Conservation (phyloP, 192 early-diverging fungal genomes). For the Physocladia obscura region DNA sequence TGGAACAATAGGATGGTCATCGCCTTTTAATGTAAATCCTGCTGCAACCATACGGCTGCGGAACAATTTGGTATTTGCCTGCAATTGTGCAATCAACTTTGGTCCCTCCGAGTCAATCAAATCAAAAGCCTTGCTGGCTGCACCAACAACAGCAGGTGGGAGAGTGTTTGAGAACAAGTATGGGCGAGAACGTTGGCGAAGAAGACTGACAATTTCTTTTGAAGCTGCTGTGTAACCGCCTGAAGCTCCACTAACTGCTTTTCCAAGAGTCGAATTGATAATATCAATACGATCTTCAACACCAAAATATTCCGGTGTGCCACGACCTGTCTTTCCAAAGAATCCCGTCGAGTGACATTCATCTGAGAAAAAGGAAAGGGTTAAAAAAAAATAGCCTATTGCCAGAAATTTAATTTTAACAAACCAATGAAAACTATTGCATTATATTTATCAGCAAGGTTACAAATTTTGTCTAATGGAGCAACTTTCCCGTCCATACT, state of each 20-base stretch:
- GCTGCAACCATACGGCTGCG: constrained; percentile 56
- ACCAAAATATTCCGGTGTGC: constrained; percentile 24
- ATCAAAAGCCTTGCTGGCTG: constrained; percentile 52
- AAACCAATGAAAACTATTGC: constrained; percentile 78
- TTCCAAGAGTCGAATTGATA: constrained; percentile 62
- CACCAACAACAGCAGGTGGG: constrained; percentile 55
- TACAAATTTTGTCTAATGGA: constrained; percentile 77
- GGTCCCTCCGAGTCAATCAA: constrained; percentile 44
- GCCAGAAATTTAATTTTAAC: not conserved
- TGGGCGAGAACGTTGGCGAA: constrained; percentile 55
- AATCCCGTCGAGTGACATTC: constrained; percentile 38
- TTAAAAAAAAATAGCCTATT: not conserved
- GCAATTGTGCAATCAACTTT: constrained; percentile 53
- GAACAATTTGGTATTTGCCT: constrained; percentile 63
- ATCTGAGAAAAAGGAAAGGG: constrained; percentile 30
- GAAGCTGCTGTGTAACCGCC: constrained; percentile 27
- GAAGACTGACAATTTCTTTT: constrained; percentile 41
- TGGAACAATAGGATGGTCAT: constrained; percentile 55
- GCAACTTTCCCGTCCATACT: constrained; percentile 87
- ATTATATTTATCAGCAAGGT: constrained; percentile 81
- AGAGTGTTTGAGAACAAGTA: constrained; percentile 62
- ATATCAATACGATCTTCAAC: constrained; percentile 50
- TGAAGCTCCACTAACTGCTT: constrained; percentile 57
- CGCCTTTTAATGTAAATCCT: constrained; percentile 62
- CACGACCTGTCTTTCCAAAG: constrained; percentile 22